Evolutionary conservation across 352 stramenopile species (phyloP), one percentile per base, ranked within the genome.

Genomic region (Phytophthora pistaciae): DNA sequence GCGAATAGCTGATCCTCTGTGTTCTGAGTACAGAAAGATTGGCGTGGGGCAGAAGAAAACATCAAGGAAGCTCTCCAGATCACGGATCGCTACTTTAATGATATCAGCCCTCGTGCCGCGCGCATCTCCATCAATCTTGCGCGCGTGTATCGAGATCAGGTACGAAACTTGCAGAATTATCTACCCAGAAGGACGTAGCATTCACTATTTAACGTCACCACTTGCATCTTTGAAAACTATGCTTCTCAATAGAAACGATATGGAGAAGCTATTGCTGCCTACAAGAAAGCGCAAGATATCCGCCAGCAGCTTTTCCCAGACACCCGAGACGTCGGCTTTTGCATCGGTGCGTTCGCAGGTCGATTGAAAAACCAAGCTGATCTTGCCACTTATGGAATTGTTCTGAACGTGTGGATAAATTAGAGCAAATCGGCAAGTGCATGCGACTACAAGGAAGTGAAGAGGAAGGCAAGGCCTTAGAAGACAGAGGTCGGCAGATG

Each of bases 361-460:
- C 20, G 20, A 29, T 54, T 6, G 3, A 38, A 54, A 54, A 54
- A 54, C 20, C 46, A 53, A 53, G n/a, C 16, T 53, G 5, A 50
- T 9, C 6, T 23, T 10, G n/a, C 25, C 44, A 9, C 44, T 50
- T 20, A n/a, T 20, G 14, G 11, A 13, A 9, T 50, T 50, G 38
- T 50, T 50, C 18, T 49, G 42, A 23, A n/a, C 5, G 8, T 49
- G 21, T 49, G 36, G 38, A n/a, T 44, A 55, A 52, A 36, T 8
- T 58, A 94, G 88, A 95, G 33, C 87, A 94, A 93, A 93, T 95
- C 31, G 88, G 88, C 44, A 91, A 92, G 36, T 94, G 86, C 25
- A 77, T 92, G 62, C 68, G 74, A 3, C 68, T 88, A 0, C 68
- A 90, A 70, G 87, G 87, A 21, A 69, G 86, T 1, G 75, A 90